Base-by-base conservation (phyloP, 2,329 filamentous ascomycete genomes). In the Fusarium begoniae region DNA sequence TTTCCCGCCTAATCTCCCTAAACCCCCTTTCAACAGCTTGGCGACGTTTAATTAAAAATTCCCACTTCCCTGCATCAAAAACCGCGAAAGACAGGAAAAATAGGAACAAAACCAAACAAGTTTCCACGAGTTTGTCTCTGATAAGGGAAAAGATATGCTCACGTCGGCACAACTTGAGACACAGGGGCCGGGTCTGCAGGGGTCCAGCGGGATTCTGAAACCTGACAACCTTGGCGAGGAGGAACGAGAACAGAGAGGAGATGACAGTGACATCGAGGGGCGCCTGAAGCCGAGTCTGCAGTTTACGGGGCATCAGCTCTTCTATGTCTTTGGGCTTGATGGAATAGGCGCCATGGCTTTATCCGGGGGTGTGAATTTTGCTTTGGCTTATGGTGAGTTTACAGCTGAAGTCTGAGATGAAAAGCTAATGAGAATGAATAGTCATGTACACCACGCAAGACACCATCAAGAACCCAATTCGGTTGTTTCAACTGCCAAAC, bases 361-460 rank as follows among this genome's bases (percentile, higher is more conserved):
- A 6, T 87, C 86, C 0, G 87, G 84, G 1, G 85, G 80, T 28
- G 85, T 89, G 69, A 89, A 89, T 79, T 87, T 88, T 76, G 84
- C 82, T 50, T 82, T 88, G 65, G 87, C 85, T 22, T 88, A 87
- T 70, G 84, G 86, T 87, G 57, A 69, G 76, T 70, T 38, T 43
- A 37, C 50, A 30, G 37, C 38, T 54, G 26, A 8, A 22, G 24
- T 37, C 26, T 40, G 17, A 51, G 35, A 35, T 50, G 30, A 10
- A 44, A 50, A 47, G n/a, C 72, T 74, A 17, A 75, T 20, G 22
- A 11, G 4, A 28, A 55, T 55, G 51, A 8, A 35, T 43, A 88
- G 87, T 80, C 66, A 87, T 87, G 84, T 88, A 88, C 79, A 82
- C 82, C 22, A 79, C 80, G 14, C 82, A 82, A 28, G 77, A 85